Percentiles rank a stretch among this genome's conserved stretches.
These are phyloP conservation scores for Stemphylium beticola DNA, from an alignment of 2,329 filamentous ascomycete genomes.

Conservation along the genomic window DNA sequence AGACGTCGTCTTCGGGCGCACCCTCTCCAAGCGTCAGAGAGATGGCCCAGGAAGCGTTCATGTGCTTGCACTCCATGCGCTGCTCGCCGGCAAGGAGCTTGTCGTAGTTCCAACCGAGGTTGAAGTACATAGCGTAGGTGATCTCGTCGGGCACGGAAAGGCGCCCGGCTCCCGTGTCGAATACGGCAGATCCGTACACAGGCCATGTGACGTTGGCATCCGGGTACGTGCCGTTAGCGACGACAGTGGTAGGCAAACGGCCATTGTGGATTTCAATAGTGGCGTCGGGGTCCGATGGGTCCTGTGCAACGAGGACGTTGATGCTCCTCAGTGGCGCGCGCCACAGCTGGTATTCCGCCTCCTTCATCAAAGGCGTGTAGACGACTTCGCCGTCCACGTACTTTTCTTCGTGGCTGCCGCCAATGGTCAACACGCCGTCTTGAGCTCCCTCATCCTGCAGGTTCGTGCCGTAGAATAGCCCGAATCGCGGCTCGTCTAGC, in stretches of 20 bases:
- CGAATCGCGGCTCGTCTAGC: conserved; percentile 22
- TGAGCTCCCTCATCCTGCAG: conserved; percentile 6
- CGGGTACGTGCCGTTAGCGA: background rate
- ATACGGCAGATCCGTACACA: conserved; percentile 14
- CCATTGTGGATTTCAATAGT: conserved; percentile 9
- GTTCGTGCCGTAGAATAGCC: conserved; percentile 24
- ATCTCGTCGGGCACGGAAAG: conserved; percentile 16
- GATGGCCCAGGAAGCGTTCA: conserved; percentile 27
- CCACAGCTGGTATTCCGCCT: conserved; percentile 23
- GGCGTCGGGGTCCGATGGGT: conserved; percentile 10
- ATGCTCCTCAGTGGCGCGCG: conserved; percentile 16
- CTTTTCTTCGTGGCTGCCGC: conserved; percentile 55
- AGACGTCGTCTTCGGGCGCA: conserved; percentile 12
- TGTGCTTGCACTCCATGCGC: conserved; percentile 20
- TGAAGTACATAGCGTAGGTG: conserved; percentile 22
- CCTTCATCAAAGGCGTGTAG: conserved; percentile 19
- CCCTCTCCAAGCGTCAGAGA: conserved; percentile 22
- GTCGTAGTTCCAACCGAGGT: conserved; percentile 25
- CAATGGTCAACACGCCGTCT: conserved; percentile 26
- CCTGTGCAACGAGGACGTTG: conserved; percentile 14
- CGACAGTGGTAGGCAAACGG: background rate
- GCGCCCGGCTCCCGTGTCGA: conserved; percentile 28
- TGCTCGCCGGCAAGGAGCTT: conserved; percentile 17
- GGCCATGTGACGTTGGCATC: conserved; percentile 12
- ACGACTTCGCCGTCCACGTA: conserved; percentile 70